phyloP scores from a whole-genome alignment of 1,284 basidiomycete genomes.

The Papiliotrema nemorosa region DNA sequence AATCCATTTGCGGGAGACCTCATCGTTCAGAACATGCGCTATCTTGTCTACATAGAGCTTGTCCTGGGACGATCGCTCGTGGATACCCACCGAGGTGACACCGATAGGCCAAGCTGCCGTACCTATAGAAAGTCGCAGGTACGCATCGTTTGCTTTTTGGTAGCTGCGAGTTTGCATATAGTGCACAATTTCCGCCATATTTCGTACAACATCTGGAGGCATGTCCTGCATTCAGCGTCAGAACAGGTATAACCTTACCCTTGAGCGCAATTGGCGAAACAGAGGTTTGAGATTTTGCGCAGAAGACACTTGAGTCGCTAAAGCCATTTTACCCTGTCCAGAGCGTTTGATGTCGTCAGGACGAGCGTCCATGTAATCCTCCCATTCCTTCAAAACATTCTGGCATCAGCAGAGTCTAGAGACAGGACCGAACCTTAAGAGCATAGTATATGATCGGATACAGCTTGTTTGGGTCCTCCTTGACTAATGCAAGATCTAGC shows the following conservation, averaged over 20 bases:
- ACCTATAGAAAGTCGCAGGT: conserved; percentile 92
- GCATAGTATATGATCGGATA: conserved; percentile 98
- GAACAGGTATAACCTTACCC: conserved; percentile 57
- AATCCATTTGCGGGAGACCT: conserved; percentile 98
- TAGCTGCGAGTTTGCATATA: conserved; percentile 94
- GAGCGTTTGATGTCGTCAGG: conserved; percentile 74
- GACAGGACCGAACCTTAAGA: conserved; percentile 57
- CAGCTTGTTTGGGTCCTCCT: conserved; percentile 89
- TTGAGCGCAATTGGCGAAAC: conserved; percentile 81
- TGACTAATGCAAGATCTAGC: conserved; percentile 75
- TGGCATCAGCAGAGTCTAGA: conserved; percentile 8
- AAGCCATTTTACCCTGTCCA: conserved; percentile 86
- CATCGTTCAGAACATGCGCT: conserved; percentile 93
- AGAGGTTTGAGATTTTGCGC: conserved; percentile 95
- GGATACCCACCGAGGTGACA: conserved; percentile 98
- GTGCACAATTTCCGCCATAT: conserved; percentile 93
- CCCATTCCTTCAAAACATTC: conserved; percentile 91
- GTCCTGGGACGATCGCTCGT: conserved; percentile 93
- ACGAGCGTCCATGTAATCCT: conserved; percentile 83
- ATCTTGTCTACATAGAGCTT: conserved; percentile 96
- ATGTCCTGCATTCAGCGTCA: conserved; percentile 58
- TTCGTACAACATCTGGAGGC: conserved; percentile 76
- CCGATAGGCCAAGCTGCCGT: conserved; percentile 99
- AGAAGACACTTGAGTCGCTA: conserved; percentile 92
- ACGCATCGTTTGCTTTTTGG: conserved; percentile 92